These are phyloP conservation scores for Tinospora cordifolia DNA, from an alignment of 164 flowering plant species.

Conservation along the genomic window DNA sequence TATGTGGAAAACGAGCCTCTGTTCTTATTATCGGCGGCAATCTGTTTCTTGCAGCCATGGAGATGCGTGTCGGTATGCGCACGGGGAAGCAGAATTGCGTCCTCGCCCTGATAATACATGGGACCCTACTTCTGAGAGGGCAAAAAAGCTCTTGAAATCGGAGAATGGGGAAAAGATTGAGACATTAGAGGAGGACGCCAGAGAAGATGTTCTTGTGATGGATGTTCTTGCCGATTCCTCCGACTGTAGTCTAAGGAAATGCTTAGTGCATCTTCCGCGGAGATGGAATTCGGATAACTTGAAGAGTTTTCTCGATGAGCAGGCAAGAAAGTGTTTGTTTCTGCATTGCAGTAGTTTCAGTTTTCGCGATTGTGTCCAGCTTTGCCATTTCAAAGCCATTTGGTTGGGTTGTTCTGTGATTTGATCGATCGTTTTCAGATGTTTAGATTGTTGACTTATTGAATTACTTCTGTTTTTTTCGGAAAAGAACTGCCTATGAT, in stretches of 20 bases:
- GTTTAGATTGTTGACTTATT: too few species aligned
- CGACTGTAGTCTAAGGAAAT: constrained; percentile 40
- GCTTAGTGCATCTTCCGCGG: constrained; percentile 62
- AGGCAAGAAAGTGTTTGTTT: constrained; percentile 27
- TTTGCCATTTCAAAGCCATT: too few species aligned
- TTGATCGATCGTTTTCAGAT: too few species aligned
- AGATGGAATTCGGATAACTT: constrained; percentile 68
- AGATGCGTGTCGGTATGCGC: constrained; percentile 67
- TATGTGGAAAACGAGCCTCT: constrained; percentile 76
- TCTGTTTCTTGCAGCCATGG: constrained; percentile 68
- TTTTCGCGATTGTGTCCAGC: background rate
- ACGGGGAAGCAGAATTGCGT: constrained; percentile 76
- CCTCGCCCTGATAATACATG: constrained; percentile 71
- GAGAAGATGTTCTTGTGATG: constrained; percentile 33
- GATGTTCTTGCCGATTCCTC: constrained; percentile 15
- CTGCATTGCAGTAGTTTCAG: background rate
- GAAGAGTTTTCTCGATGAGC: constrained; percentile 47
- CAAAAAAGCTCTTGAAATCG: constrained; percentile 48
- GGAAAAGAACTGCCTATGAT: too few species aligned
- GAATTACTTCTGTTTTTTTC: too few species aligned
- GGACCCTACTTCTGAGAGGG: constrained; percentile 95
- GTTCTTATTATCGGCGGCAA: constrained; percentile 67
- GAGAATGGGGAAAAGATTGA: constrained; percentile 27
- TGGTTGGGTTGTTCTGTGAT: too few species aligned
- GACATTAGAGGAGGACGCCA: constrained; percentile 21